phyloP scores from a whole-genome alignment of 106 monocot genomes.

The Dendrobium nobile region DNA sequence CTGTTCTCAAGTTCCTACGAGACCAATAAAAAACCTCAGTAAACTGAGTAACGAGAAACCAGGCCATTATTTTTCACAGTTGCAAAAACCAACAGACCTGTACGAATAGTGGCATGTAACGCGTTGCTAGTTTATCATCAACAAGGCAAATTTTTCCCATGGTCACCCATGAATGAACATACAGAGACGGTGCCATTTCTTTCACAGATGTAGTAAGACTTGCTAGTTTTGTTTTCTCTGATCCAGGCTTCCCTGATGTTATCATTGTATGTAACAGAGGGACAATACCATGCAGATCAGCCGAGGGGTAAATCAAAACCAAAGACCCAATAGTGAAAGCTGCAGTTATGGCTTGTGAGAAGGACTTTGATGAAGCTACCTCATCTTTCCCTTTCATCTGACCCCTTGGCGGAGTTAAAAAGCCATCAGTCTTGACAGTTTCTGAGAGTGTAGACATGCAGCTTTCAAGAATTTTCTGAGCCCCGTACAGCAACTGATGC shows the following conservation, averaged over 20 bases:
- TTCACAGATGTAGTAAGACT: constrained; percentile 38
- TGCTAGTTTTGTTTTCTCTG: constrained; percentile 26
- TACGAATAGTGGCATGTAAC: constrained; percentile 88
- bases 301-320: constrained; percentile 59
- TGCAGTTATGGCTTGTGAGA: constrained; percentile 54
- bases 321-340: constrained; percentile 83
- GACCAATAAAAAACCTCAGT: constrained; percentile 8
- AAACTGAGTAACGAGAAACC: constrained; percentile 4
- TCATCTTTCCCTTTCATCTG: constrained; percentile 39
- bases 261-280: constrained; percentile 75
- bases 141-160: constrained; percentile 93
- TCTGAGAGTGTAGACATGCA: constrained; percentile 51
- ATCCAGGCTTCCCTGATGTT: constrained; percentile 45
- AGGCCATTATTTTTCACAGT: background rate
- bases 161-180: constrained; percentile 87
- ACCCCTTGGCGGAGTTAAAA: constrained; percentile 42
- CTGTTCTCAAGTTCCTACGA: constrained; percentile 90
- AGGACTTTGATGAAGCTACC: constrained; percentile 14
- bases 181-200: constrained; percentile 57
- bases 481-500: constrained; percentile 46
- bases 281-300: constrained; percentile 50
- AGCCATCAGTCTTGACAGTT: constrained; percentile 17
- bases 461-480: constrained; percentile 43
- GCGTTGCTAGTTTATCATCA: constrained; percentile 81
- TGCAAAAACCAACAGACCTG: constrained; percentile 48